A percentile compares a stretch with the other conserved stretches of the same genome.
These are phyloP conservation scores for Melampsora abietis-canadensis DNA, from an alignment of 1,284 basidiomycete species.

Conservation along the genomic window DNA sequence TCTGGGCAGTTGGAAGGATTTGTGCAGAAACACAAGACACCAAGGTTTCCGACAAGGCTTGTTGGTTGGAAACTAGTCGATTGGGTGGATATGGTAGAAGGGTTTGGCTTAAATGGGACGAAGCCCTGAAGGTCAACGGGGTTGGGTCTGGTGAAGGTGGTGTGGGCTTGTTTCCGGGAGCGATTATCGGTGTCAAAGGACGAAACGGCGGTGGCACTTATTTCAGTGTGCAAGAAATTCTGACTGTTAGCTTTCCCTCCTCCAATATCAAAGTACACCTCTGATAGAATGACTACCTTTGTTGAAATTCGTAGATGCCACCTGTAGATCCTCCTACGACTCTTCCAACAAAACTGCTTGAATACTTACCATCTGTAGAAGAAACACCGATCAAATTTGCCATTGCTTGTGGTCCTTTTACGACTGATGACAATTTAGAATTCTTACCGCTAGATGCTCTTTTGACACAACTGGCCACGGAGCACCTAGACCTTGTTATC, in stretches of 20 bases:
- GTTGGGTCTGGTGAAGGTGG: constrained; percentile 63
- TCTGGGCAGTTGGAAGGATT: constrained; percentile 76
- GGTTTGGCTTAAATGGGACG: constrained; percentile 68
- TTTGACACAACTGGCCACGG: constrained; percentile 60
- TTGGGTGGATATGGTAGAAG: constrained; percentile 70
- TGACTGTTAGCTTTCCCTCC: constrained; percentile 60
- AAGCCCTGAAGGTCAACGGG: constrained; percentile 66
- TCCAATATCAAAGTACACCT: too few species aligned
- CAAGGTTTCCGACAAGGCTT: constrained; percentile 70
- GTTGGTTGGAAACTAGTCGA: constrained; percentile 77
- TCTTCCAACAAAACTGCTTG: constrained; percentile 50
- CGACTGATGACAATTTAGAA: constrained; percentile 69
- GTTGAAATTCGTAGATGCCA: constrained; percentile 52
- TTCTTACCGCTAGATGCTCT: constrained; percentile 69
- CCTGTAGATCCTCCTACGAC: constrained; percentile 54
- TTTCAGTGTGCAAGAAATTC: constrained; percentile 78
- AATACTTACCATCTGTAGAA: constrained; percentile 52
- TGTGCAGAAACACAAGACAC: constrained; percentile 63
- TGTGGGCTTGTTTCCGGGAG: constrained; percentile 80
- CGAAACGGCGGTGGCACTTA: constrained; percentile 82
- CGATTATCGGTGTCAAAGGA: constrained; percentile 80
- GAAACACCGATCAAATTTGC: constrained; percentile 63
- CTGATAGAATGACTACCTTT: constrained; percentile 46
- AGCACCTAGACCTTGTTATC: constrained; percentile 72
- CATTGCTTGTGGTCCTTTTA: constrained; percentile 77